Base-by-base conservation (phyloP, 2,329 filamentous ascomycete species). In the Ophiognomonia clavigignenti-juglandacearum region DNA sequence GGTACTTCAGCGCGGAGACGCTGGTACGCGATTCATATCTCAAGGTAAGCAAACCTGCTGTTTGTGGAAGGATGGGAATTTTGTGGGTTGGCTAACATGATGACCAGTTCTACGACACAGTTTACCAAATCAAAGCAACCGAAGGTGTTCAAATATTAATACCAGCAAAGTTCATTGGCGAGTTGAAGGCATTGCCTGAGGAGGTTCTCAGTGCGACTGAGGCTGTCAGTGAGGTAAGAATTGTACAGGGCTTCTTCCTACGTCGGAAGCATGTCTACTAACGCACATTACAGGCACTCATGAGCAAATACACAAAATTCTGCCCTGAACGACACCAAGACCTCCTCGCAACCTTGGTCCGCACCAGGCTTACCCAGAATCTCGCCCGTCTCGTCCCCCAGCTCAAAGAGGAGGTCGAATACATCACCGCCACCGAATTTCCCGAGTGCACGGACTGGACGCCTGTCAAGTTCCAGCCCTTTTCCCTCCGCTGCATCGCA, bases 391-490 rank as follows among this genome's bases (percentile, higher is more conserved):
- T 76, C 40, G 61, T 70, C 1, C 71, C 73, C 5, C 65, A 65
- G 45, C 64, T 77, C 19, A 73, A 70, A 47, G 59, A 65, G 20
- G 74, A 76, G 55, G 60, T 77, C 18, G 70, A 75, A 49, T 61
- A 67, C 50, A 66, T 75, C 22, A 51, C 72, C 6, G 65, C 64
- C 10, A 67, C 68, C 2, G 73, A 76, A 56, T 74, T 77, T 34
- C 72, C 73, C 5, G 59, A 64, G 14, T 77, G 73, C 53, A 61
- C 71, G 45, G 76, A 80, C 51, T 81, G 78, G 78, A 78, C 72
- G 1, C 58, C 74, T 0, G 69, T 79, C 42, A 72, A 70, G 53
- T 69, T 79, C 54, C 74, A 77, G 31, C 69, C 71, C 0, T 73
- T 79, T 47, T 64, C 75, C 36, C 64, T 80, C 2, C 66, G 73